Percentiles rank a stretch among this genome's conserved stretches.
Evolutionary conservation across 2,329 filamentous ascomycete species (phyloP).

Genomic region (Cercospora sesami): DNA sequence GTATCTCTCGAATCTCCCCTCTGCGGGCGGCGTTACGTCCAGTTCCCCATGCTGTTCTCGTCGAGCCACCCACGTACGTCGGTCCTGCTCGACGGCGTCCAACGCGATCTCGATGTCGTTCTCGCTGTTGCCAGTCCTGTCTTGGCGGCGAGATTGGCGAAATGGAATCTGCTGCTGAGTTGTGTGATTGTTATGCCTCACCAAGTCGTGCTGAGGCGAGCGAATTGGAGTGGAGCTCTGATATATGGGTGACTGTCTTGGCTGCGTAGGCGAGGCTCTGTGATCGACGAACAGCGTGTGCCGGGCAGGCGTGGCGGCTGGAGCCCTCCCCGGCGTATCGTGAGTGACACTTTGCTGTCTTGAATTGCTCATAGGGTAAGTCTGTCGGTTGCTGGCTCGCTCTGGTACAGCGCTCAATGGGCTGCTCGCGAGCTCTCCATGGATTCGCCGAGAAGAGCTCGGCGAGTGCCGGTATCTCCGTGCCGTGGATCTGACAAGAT

Average conservation of each 20-base stretch:
- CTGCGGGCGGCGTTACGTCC: conserved; percentile 36
- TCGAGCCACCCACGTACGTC: conserved; percentile 27
- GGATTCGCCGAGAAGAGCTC: neutral
- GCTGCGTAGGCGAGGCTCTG: neutral
- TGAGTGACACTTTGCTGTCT: neutral
- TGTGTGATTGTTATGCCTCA: conserved; percentile 1
- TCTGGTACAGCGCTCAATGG: neutral
- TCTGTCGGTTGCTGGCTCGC: conserved; percentile 20
- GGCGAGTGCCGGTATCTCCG: conserved; percentile 23
- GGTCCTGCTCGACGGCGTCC: conserved; percentile 30
- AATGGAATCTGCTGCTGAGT: neutral
- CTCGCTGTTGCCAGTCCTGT: conserved; percentile 21
- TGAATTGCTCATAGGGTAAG: conserved; percentile 14
- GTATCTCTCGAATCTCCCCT: conserved; percentile 37
- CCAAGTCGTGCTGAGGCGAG: neutral
- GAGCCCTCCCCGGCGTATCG: neutral
- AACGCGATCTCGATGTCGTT: conserved; percentile 32
- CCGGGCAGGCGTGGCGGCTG: neutral
- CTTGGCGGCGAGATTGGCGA: neutral
- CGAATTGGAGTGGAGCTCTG: conserved; percentile 5
- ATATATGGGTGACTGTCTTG: neutral
- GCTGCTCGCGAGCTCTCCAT: neutral
- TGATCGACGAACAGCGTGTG: conserved; percentile 3
- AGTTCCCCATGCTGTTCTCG: conserved; percentile 26
- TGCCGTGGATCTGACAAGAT: conserved; percentile 27